Base-by-base conservation (phyloP, 768 basidiomycete genomes). In the Termitomyces sp. region DNA sequence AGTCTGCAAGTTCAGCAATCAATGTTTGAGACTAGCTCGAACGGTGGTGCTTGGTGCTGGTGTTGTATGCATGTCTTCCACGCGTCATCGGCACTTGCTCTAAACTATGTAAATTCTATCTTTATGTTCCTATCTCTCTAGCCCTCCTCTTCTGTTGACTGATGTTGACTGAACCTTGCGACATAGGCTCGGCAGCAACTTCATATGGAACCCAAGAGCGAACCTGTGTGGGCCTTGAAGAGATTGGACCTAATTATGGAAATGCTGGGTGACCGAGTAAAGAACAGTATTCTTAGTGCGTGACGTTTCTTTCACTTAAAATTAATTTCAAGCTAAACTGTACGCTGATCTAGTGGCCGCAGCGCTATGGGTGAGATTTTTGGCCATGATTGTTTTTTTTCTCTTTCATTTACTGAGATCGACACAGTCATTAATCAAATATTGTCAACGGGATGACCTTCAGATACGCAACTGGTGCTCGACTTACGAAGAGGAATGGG, bases 21-120 rank as follows among this genome's bases (percentile, higher is more conserved):
- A 18, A 89, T 90, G 83, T 88, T 91, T 63, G 89, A 90, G 67
- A 91, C 90, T 22, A 83, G 82, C 64, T 87, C 87, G 16, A 91
- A 89, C 64, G 81, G 81, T 31, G 88, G 90, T 48, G 88, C 89
- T 11, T 93, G 91, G 91, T 89, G 86, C 65, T 93, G 83, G 73
- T 88, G 83, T 63, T 78, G 78, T 67, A 87, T 91, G 77, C 90
- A 93, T 69, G 76, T 84, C 47, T 75, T 87, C 61, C 82, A 92
- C 64, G 87, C 87, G 44, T 87, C 86, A 59, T 85, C 84, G 64
- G 73, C 80, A 34, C 76, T 91, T 55, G 85, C 83, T 20, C 68
- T 92, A 41, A 80, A 82, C 63, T 77, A 79, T 70, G 90, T 91
- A 66, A 73, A 82, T 77, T 51, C 57, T 58, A 58, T 64, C 58